Evolutionary conservation across 2,329 filamentous ascomycete species (phyloP), one percentile per base, ranked within the genome.

Genomic region (Ascochyta lentis): DNA sequence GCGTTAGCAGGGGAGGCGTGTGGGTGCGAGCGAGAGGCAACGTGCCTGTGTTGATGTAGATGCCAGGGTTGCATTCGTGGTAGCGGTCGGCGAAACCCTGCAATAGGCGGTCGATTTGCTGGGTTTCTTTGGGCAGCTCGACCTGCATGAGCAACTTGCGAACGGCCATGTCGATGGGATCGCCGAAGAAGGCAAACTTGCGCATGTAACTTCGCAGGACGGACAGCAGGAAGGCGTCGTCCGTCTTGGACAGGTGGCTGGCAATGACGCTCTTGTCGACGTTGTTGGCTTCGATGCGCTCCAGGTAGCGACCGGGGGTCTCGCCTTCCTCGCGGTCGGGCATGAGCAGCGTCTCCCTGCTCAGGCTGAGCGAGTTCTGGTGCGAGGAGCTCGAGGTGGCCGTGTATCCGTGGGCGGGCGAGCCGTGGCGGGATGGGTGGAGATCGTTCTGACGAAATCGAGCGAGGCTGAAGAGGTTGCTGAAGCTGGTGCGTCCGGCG

Each of bases 91-190:
- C 92, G 77, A 99, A 98, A 2, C 92, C 90, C 73, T 97, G 92
- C 33, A 99, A 80, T 51, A 95, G 95, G 48, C 95, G 86, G 76
- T 99, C 95, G 61, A 99, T 98, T 68, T 99, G 95, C 75, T 99
- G 95, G 0, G 95, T 98, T 78, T 99, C 95, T 67, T 96, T 96
- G 4, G 95, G 95, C 29, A 99, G 78, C 74, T 98, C 94, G 3
- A 95, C 92, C 72, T 97, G 93, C 90, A 98, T 96, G 51, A 99
- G 82, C 44, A 99, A 83, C 74, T 98, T 98, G 34, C 95, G 88
- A 61, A 98, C 88, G 1, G 94, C 91, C 92, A 99, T 98, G 73
- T 99, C 95, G 80, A 99, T 94, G 0, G 95, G 95, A 66, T 98
- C 94, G 26, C 92, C 93, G 68, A 97, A 98, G 78, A 98, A 98